phyloP scores from a whole-genome alignment of 768 basidiomycete genomes.

The Suillus bovinus region DNA sequence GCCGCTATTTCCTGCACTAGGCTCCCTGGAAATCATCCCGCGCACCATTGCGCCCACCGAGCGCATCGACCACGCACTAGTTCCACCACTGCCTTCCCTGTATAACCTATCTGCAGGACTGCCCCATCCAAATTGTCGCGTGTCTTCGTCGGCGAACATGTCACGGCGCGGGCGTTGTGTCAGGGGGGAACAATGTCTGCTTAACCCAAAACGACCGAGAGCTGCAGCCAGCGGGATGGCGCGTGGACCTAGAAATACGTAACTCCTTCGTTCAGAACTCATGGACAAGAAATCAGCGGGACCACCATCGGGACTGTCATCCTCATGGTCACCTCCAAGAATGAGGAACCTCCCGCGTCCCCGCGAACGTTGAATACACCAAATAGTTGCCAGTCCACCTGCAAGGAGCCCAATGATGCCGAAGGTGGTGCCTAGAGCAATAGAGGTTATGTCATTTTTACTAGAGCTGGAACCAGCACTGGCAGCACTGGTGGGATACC shows the following conservation, averaged over 20 bases:
- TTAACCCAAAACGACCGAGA: constrained; percentile 27
- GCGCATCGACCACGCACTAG: constrained; percentile 53
- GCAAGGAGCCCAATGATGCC: constrained; percentile 58
- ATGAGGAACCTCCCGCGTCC: constrained; percentile 19
- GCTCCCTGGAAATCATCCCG: constrained; percentile 28
- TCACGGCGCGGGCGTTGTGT: constrained; percentile 48
- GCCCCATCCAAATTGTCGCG: constrained; percentile 43
- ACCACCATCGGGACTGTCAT: constrained; percentile 10
- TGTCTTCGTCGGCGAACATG: constrained; percentile 80
- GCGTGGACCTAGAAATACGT: constrained; percentile 1
- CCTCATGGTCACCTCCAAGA: constrained; percentile 23
- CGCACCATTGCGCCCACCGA: constrained; percentile 36
- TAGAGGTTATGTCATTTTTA: constrained; percentile 38
- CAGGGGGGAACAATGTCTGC: constrained; percentile 11
- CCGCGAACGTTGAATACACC: constrained; percentile 43
- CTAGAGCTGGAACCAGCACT: constrained; percentile 19
- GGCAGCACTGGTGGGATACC: constrained; percentile 12
- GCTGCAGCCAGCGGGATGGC: constrained; percentile 16
- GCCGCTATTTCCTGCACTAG: constrained; percentile 24
- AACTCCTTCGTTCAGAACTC: constrained; percentile 1
- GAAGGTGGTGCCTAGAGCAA: constrained; percentile 63
- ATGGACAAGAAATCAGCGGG: constrained; percentile 3
- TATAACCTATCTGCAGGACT: constrained; percentile 18
- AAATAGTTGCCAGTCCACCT: constrained; percentile 40
- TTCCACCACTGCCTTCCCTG: constrained; percentile 44